Evolutionary conservation across 2,329 filamentous ascomycete genomes (phyloP).

Genomic region (Fusarium papillatum): DNA sequence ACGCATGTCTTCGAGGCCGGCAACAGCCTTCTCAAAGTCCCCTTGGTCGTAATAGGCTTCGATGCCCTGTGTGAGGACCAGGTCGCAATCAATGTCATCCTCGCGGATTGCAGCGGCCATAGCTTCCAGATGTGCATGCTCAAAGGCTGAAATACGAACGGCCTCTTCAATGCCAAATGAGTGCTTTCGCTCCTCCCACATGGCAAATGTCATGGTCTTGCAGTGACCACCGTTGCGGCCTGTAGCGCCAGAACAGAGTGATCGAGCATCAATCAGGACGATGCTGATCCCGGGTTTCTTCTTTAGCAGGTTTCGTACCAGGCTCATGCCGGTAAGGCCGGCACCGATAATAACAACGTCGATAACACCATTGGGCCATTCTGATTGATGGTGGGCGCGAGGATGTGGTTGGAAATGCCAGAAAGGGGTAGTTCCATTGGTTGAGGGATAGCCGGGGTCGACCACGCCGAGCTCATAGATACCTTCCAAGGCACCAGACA

Average conservation of each 20-base stretch:
- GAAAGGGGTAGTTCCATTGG: constrained; percentile 49
- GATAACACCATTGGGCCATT: constrained; percentile 19
- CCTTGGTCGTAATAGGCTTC: constrained; percentile 22
- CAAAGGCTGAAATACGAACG: constrained; percentile 37
- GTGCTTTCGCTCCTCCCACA: constrained; percentile 27
- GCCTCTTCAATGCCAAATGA: constrained; percentile 43
- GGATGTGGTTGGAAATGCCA: constrained; percentile 51
- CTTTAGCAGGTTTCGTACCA: constrained; percentile 36
- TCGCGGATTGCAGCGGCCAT: constrained; percentile 32
- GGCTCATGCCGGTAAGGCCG: constrained; percentile 38
- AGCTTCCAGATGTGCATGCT: constrained; percentile 38
- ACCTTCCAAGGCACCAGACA: constrained; percentile 22
- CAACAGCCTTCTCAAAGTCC: constrained; percentile 27
- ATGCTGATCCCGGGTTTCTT: constrained; percentile 42
- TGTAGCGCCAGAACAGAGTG: constrained; percentile 51
- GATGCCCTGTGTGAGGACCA: constrained; percentile 9
- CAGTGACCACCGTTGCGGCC: constrained; percentile 53
- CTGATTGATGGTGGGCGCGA: constrained; percentile 46
- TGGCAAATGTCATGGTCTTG: constrained; percentile 35
- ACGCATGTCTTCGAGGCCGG: constrained; percentile 33
- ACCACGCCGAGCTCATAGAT: constrained; percentile 25
- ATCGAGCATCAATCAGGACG: constrained; percentile 52
- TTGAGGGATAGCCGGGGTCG: constrained; percentile 44
- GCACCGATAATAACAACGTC: constrained; percentile 42
- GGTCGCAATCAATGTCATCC: constrained; percentile 36